Base-by-base conservation (phyloP, 139 green algal species). In the Diplosphaera chodatii region DNA sequence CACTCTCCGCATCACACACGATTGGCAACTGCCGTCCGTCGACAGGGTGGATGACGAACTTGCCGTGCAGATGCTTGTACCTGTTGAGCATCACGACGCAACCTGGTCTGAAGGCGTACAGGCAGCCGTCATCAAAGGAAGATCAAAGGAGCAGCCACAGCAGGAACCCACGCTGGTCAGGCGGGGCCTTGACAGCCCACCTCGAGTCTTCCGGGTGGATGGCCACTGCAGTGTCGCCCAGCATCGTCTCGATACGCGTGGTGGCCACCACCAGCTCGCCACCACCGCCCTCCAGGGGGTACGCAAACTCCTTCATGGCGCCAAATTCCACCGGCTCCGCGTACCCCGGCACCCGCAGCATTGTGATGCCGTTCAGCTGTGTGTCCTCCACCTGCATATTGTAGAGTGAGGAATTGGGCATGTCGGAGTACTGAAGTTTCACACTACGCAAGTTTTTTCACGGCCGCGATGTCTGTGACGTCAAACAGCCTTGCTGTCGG, bases 361-460 rank as follows among this genome's bases (percentile, higher is more conserved):
- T 74, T 16, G 87, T 94, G 66, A 83, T 80, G 27, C 79, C 82
- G 37, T 88, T 79, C 25, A 98, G 70, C 63, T 98, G 91, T 28
- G 95, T 87, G 86, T 99, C 97, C 73, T 97, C 92, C 40, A 99
- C 89, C 75, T 85, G 70, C n/a, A n/a, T n/a, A n/a, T n/a, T n/a
- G n/a, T n/a, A n/a, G n/a, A n/a, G n/a, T n/a, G n/a, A n/a, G n/a
- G n/a, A n/a, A n/a, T n/a, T n/a, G n/a, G n/a, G n/a, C n/a, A n/a
- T n/a, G n/a, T n/a, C n/a, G n/a, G n/a, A n/a, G n/a, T n/a, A n/a
- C n/a, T n/a, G n/a, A n/a, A n/a, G n/a, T n/a, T n/a, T n/a, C n/a
- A n/a, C n/a, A n/a, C n/a, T n/a, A n/a, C n/a, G n/a, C n/a, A n/a
- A n/a, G n/a, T n/a, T n/a, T n/a, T n/a, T n/a, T n/a, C n/a, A n/a